Percentiles rank a stretch among this genome's conserved stretches.
These are phyloP conservation scores for Bolboschoenus planiculmis DNA, from an alignment of 176 grass and related monocot species.

Conservation along the genomic window DNA sequence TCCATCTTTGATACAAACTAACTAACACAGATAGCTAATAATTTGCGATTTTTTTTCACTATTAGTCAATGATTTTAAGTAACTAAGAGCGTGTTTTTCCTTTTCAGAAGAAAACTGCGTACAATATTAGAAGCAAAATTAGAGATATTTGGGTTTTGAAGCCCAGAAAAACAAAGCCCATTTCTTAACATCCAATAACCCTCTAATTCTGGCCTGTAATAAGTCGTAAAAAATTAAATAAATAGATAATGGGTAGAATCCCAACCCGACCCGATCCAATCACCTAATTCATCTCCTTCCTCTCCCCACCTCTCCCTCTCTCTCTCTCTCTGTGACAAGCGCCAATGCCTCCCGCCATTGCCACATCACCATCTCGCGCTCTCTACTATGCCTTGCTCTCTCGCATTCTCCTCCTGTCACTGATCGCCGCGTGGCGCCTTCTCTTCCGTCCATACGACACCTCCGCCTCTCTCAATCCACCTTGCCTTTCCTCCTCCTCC, in stretches of 20 bases:
- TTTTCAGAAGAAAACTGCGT: background rate
- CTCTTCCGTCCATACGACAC: slow-evolving; percentile 86
- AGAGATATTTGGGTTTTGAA: background rate
- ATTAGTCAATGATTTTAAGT: background rate
- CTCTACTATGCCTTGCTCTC: slow-evolving; percentile 43
- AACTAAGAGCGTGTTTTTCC: background rate
- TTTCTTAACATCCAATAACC: background rate
- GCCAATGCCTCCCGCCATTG: background rate
- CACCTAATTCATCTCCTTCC: background rate
- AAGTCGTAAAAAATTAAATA: background rate
- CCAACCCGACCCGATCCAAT: background rate
- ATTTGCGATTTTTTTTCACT: background rate
- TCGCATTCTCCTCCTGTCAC: slow-evolving; percentile 43
- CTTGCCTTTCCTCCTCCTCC: slow-evolving; percentile 45
- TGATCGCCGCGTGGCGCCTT: slow-evolving; percentile 49
- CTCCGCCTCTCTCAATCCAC: slow-evolving; percentile 57
- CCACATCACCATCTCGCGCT: slow-evolving; percentile 5
- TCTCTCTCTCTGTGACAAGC: background rate
- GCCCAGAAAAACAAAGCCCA: background rate
- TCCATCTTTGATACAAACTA: background rate
- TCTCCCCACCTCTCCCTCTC: background rate
- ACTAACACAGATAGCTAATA: background rate
- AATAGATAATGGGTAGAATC: background rate
- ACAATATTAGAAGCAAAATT: background rate
- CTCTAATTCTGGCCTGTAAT: background rate